Percentiles rank a stretch among this genome's conserved stretches.
Conservation (phyloP, 73 alveolate genomes). For the Durusdinium trenchii region DNA sequence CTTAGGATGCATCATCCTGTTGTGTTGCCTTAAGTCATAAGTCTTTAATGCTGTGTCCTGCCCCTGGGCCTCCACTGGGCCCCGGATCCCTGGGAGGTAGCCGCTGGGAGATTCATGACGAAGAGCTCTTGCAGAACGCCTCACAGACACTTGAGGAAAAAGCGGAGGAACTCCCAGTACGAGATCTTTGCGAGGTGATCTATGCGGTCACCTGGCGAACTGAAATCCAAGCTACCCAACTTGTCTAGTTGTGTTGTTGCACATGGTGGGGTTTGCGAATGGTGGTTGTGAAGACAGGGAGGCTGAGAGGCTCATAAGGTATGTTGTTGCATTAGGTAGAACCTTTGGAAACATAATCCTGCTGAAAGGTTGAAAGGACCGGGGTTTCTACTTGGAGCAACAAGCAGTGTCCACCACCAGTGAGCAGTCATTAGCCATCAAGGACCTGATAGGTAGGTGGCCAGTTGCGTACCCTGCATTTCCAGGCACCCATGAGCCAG, state of each 20-base stretch:
- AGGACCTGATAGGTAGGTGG: too few relatives aligned
- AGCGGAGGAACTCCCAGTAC: neutral
- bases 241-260: neutral
- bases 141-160: neutral
- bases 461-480: too few relatives aligned
- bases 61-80: too few relatives aligned
- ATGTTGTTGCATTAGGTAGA: neutral
- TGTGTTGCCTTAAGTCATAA: too few relatives aligned
- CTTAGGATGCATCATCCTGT: too few relatives aligned
- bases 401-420: too few relatives aligned
- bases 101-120: conserved; percentile 59
- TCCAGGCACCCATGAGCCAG: too few relatives aligned
- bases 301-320: neutral
- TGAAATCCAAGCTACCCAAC: neutral
- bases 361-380: neutral
- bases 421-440: too few relatives aligned
- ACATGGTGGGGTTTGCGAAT: neutral
- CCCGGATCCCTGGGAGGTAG: too few relatives aligned
- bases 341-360: neutral
- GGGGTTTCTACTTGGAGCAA: neutral
- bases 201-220: neutral
- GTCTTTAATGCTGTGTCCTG: too few relatives aligned
- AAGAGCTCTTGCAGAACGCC: conserved; percentile 22
- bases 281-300: neutral
- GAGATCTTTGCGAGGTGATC: conserved; percentile 28